A percentile compares a stretch with the other conserved stretches of the same genome.
Evolutionary conservation across 2,329 filamentous ascomycete species (phyloP).

Genomic region (Aureobasidium sp.): DNA sequence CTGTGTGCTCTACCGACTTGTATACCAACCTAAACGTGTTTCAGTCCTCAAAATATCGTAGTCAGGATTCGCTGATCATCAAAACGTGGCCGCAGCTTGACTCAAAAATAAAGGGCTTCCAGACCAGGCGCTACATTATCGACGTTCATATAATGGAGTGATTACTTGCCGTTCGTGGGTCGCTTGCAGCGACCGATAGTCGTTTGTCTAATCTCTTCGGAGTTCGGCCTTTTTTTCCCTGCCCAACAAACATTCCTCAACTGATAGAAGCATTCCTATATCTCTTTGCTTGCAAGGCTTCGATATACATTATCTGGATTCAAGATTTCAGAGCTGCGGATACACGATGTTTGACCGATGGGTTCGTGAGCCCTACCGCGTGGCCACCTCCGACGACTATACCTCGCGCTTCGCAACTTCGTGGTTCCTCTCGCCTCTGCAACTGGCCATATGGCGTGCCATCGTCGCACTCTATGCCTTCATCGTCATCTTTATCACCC

Average conservation of each 20-base stretch:
- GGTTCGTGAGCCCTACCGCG: background rate
- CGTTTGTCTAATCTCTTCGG: background rate
- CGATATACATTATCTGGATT: background rate
- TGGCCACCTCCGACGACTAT: slow-evolving; percentile 13
- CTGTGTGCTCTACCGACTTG: background rate
- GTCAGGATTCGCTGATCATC: background rate
- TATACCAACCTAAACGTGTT: background rate
- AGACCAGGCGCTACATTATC: background rate
- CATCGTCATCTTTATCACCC: slow-evolving; percentile 57
- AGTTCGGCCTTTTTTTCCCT: background rate
- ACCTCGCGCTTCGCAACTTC: slow-evolving; percentile 61
- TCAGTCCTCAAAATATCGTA: background rate
- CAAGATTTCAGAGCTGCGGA: background rate
- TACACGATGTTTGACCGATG: background rate
- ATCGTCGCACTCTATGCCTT: slow-evolving; percentile 56
- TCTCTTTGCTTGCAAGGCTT: background rate
- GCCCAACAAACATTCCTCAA: background rate
- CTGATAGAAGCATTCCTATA: background rate
- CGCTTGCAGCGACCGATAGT: background rate
- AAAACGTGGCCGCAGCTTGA: background rate
- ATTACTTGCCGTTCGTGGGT: slow-evolving; percentile 2
- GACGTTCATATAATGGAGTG: background rate
- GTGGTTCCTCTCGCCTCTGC: slow-evolving; percentile 62
- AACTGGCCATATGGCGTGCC: slow-evolving; percentile 51
- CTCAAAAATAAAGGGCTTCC: background rate